A percentile compares a stretch with the other conserved stretches of the same genome.
Evolutionary conservation across 2,329 filamentous ascomycete genomes (phyloP).

Genomic region (Epichloe glyceriae): DNA sequence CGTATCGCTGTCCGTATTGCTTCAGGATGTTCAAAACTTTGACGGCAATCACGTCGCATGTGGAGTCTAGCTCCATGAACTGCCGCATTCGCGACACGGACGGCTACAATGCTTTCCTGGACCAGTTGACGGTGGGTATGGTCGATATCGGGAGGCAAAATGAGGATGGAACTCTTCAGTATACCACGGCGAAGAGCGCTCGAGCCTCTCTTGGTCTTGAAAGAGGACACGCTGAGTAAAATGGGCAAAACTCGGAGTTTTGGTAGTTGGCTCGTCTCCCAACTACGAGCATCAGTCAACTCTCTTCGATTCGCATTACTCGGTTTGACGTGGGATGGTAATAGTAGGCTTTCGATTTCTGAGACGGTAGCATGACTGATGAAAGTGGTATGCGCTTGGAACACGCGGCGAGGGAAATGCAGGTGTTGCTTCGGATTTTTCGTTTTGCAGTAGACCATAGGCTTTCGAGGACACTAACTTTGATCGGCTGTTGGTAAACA

Average conservation of each 20-base stretch:
- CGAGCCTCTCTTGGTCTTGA: neutral
- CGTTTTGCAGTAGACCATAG: too few relatives aligned
- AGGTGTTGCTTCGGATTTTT: too few relatives aligned
- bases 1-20: conserved; percentile 32
- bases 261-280: neutral
- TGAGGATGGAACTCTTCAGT: conserved; percentile 17
- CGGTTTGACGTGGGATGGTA: too few relatives aligned
- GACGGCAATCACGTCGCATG: conserved; percentile 33
- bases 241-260: neutral
- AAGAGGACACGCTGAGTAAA: neutral
- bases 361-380: too few relatives aligned
- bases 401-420: too few relatives aligned
- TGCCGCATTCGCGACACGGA: conserved; percentile 31
- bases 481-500: too few relatives aligned
- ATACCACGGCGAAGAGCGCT: conserved; percentile 11
- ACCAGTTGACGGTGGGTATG: conserved; percentile 21
- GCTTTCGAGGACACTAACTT: too few relatives aligned
- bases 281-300: too few relatives aligned
- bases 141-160: conserved; percentile 13
- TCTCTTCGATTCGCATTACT: too few relatives aligned
- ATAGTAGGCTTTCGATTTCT: too few relatives aligned
- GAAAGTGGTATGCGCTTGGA: too few relatives aligned
- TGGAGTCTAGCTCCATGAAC: conserved; percentile 27
- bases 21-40: conserved; percentile 26
- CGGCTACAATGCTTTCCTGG: conserved; percentile 20